These are phyloP conservation scores for Aureobasidium sp. DNA, from an alignment of 2,329 filamentous ascomycete species.

Conservation along the genomic window DNA sequence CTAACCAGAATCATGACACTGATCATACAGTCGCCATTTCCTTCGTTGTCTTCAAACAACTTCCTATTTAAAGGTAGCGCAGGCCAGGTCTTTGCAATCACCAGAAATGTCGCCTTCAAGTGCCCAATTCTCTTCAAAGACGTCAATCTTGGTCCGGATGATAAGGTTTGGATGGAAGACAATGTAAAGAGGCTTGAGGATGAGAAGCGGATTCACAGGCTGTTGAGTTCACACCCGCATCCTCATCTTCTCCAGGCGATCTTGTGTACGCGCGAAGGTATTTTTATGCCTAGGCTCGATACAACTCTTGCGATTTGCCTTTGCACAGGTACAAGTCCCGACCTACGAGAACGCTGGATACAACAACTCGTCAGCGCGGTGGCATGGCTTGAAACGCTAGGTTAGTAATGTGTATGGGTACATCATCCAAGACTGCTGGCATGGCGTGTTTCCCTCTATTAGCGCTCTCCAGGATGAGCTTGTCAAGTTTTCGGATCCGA, in stretches of 20 bases:
- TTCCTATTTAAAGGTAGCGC: not conserved
- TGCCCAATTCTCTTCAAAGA: not conserved
- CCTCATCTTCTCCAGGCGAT: not conserved
- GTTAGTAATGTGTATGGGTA: not conserved
- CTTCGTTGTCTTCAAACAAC: not conserved
- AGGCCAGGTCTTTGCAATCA: not conserved
- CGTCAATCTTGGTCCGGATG: not conserved
- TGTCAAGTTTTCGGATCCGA: not conserved
- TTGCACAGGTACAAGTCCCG: not conserved
- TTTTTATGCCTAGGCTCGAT: not conserved
- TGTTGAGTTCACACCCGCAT: not conserved
- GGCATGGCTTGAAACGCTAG: conserved; percentile 1
- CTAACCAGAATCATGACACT: not conserved
- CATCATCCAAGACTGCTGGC: not conserved
- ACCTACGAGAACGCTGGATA: not conserved
- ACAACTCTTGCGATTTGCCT: not conserved
- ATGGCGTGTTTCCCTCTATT: not conserved
- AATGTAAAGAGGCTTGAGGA: not conserved
- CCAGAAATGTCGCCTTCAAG: not conserved
- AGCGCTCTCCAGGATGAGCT: not conserved
- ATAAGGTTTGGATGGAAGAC: not conserved
- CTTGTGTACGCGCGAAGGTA: not conserved
- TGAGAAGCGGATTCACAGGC: not conserved
- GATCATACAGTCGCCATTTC: not conserved
- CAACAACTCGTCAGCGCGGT: not conserved